Conservation (phyloP, 306 rosid species). For the Cucumis hystrix region DNA sequence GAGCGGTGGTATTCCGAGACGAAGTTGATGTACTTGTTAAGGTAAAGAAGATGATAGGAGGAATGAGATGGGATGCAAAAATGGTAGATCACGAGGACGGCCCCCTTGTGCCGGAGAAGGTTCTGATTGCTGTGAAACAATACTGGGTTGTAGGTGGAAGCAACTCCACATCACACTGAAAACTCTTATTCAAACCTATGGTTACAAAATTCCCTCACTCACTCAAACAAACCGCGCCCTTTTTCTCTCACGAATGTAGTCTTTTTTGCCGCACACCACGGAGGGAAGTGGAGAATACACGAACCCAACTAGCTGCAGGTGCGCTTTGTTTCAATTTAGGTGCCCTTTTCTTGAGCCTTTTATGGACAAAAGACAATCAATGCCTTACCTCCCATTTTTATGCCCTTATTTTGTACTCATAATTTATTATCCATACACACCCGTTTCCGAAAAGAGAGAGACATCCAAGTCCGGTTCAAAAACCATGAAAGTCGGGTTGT, state of each 20-base stretch:
- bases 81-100: conserved; percentile 97
- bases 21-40: conserved; percentile 56
- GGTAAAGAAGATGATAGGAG: conserved; percentile 67
- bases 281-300: background rate
- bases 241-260: background rate
- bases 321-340: background rate
- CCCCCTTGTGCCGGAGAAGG: conserved; percentile 83
- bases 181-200: background rate
- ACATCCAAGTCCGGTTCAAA: background rate
- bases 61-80: conserved; percentile 89
- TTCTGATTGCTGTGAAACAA: conserved; percentile 82
- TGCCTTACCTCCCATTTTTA: background rate
- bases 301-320: background rate
- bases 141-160: conserved; percentile 76
- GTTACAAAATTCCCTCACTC: background rate
- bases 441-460: background rate
- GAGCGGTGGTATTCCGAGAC: conserved; percentile 81
- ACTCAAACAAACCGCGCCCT: background rate
- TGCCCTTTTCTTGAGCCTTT: background rate
- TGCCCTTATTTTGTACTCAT: conserved; percentile 1
- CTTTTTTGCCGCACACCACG: background rate
- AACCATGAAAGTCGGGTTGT: background rate
- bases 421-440: background rate
- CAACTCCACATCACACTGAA: conserved; percentile 47
- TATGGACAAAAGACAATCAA: background rate